Evolutionary conservation across 257 asterid genomes (phyloP).

Genomic region (Coffea eugenioides): DNA sequence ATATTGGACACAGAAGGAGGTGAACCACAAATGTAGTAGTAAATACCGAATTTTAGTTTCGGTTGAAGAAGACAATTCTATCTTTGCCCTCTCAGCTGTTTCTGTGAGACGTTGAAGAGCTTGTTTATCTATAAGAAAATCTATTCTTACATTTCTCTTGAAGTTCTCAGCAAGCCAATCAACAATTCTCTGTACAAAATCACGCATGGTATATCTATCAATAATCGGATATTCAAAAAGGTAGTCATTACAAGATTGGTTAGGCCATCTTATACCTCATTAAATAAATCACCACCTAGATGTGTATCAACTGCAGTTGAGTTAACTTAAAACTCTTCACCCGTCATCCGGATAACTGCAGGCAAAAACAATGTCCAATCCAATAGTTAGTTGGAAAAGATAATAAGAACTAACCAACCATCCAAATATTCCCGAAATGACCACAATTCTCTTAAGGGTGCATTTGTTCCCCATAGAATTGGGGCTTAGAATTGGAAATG

Average conservation of each 20-base stretch:
- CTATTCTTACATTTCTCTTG: no score
- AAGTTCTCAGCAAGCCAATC: no score
- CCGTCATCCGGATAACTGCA: conserved; percentile 78
- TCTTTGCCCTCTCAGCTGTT: no score
- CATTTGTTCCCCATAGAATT: no score
- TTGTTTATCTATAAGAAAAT: no score
- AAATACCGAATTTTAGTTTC: no score
- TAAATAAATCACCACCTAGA: conserved; percentile 83
- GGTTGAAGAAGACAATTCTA: no score
- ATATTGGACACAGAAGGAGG: background rate
- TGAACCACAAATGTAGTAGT: background rate
- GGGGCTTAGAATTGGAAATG: no score
- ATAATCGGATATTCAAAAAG: background rate
- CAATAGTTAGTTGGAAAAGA: background rate
- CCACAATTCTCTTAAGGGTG: background rate
- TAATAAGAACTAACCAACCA: background rate
- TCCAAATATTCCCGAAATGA: no score
- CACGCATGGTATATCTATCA: conserved; percentile 1
- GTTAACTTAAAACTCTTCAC: conserved; percentile 76
- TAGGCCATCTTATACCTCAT: conserved; percentile 40
- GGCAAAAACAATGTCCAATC: background rate
- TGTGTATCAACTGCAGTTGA: conserved; percentile 83
- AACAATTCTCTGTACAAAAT: background rate
- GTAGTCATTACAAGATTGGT: background rate
- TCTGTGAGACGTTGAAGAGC: no score